Percentiles rank a stretch among this genome's conserved stretches.
Evolutionary conservation across 73 alveolate genomes (phyloP).

Genomic region (Paramecium primaurelia): DNA sequence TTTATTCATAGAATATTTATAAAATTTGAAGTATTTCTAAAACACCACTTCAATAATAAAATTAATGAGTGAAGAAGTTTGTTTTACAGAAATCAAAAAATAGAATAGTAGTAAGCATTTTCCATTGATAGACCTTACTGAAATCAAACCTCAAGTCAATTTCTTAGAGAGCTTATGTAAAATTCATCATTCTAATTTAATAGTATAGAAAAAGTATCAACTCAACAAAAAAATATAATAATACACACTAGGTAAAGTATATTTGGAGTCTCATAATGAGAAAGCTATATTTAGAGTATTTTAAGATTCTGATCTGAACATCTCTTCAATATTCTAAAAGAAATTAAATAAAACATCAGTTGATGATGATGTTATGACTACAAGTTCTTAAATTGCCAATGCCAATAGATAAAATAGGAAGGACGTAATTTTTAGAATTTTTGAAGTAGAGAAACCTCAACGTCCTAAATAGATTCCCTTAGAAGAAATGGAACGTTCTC

Average conservation of each 20-base stretch:
- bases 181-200: not conserved
- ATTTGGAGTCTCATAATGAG: not conserved
- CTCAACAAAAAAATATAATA: not conserved
- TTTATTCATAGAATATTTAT: not conserved
- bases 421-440: not conserved
- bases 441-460: not conserved
- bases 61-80: not conserved
- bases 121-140: not conserved
- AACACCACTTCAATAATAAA: not conserved
- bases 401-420: not conserved
- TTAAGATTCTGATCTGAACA: not conserved
- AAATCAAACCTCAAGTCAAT: not conserved
- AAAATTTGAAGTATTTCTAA: not conserved
- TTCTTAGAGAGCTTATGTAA: not conserved
- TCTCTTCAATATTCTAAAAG: not conserved
- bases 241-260: not conserved
- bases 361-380: not conserved
- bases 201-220: not conserved
- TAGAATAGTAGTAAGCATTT: not conserved
- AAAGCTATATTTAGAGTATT: not conserved
- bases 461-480: not conserved
- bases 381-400: not conserved
- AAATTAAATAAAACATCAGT: not conserved
- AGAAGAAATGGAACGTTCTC: not conserved
- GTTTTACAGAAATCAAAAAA: not conserved